Evolutionary conservation across 371 early-diverging fungal genomes (phyloP).

Genomic region (Rhizopus delemar): DNA sequence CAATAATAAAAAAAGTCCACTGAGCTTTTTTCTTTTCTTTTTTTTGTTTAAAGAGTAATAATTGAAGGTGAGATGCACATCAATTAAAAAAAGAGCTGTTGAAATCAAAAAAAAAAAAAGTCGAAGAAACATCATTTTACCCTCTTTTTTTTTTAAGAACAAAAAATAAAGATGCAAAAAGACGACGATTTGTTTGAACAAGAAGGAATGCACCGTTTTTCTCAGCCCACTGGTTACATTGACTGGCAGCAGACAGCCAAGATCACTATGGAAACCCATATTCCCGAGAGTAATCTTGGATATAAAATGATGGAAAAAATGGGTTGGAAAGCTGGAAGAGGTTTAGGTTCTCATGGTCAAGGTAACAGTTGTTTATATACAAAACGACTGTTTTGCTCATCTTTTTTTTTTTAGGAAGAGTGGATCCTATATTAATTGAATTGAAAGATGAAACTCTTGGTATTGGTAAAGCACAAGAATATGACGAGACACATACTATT

Average conservation of each 20-base stretch:
- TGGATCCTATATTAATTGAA: conserved; percentile 67
- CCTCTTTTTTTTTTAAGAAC: not conserved
- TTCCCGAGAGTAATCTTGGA: conserved; percentile 62
- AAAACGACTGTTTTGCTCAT: not conserved
- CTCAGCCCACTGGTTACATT: not conserved
- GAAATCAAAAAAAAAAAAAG: not conserved
- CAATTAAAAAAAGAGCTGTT: not conserved
- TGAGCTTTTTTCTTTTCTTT: not conserved
- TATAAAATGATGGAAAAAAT: conserved; percentile 62
- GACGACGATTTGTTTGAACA: conserved; percentile 6
- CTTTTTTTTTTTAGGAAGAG: conserved; percentile 49
- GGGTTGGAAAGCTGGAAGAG: conserved; percentile 70
- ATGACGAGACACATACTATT: conserved; percentile 47
- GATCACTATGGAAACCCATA: conserved; percentile 56
- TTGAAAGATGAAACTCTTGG: conserved; percentile 65
- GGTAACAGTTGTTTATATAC: conserved; percentile 23
- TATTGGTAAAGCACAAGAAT: conserved; percentile 65
- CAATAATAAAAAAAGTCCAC: too few species aligned
- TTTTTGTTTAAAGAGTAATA: not conserved
- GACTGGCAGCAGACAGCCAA: conserved; percentile 25
- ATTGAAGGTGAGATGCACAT: not conserved
- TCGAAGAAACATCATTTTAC: not conserved
- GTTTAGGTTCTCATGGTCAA: conserved; percentile 56
- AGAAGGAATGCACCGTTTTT: not conserved
- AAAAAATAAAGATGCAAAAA: conserved; percentile 2